Conservation (phyloP, 139 green algal genomes). For the Deuterostichococcus epilithicus region DNA sequence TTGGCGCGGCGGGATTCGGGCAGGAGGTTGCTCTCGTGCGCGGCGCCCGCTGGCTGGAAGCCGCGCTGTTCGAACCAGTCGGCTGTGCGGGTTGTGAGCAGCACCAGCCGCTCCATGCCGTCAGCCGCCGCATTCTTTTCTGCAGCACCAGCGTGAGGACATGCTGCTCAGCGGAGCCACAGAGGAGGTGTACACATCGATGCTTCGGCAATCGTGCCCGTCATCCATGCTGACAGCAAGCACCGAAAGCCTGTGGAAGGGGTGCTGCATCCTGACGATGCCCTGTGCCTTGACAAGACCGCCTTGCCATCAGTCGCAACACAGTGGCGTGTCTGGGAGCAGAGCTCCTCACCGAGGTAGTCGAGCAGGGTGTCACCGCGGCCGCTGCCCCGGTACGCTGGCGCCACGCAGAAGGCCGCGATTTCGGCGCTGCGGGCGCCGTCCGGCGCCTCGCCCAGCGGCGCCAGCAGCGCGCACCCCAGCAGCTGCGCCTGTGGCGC, state of each 20-base stretch:
- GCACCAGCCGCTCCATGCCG: slow-evolving; percentile 61
- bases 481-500: slow-evolving; percentile 35
- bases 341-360: slow-evolving; percentile 34
- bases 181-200: too few relatives aligned
- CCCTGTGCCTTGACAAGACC: too few relatives aligned
- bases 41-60: slow-evolving; percentile 38
- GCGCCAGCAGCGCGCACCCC: slow-evolving; percentile 70
- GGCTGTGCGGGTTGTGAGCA: slow-evolving; percentile 77
- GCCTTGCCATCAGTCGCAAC: too few relatives aligned
- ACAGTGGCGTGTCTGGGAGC: too few relatives aligned
- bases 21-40: slow-evolving; percentile 12
- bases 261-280: too few relatives aligned
- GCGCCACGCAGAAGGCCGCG: slow-evolving; percentile 69
- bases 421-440: slow-evolving; percentile 61
- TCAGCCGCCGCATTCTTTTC: slow-evolving; percentile 43
- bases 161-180: too few relatives aligned
- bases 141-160: slow-evolving; percentile 6
- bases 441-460: slow-evolving; percentile 38
- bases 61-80: slow-evolving; percentile 84
- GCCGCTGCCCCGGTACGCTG: slow-evolving; percentile 55
- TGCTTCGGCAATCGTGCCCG: too few relatives aligned
- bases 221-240: too few relatives aligned
- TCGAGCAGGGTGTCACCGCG: slow-evolving; percentile 75
- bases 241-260: too few relatives aligned
- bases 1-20: slow-evolving; percentile 12